Conservation (phyloP, 106 monocot genomes). For the Apostasia shenzhenica region DNA sequence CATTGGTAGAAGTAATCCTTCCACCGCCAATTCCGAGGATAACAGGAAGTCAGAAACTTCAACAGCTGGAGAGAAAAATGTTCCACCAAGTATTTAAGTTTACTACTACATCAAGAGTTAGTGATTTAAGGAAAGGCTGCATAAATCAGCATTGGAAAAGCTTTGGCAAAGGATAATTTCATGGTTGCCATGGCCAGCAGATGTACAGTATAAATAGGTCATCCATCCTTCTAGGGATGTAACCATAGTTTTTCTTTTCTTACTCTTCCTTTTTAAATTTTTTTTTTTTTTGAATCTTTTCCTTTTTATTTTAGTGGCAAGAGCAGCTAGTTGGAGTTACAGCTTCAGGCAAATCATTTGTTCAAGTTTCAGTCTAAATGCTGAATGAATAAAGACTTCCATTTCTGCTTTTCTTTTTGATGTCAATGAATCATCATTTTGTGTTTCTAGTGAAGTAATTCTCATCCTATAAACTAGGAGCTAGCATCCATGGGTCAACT, state of each 20-base stretch:
- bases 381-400: background rate
- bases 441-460: no score
- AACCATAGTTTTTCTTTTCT: background rate
- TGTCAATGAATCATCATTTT: no score
- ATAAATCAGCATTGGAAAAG: background rate
- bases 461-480: no score
- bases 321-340: constrained; percentile 2
- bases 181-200: background rate
- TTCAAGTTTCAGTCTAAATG: constrained; percentile 3
- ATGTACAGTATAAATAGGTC: constrained; percentile 9
- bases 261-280: background rate
- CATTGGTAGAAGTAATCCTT: constrained; percentile 11
- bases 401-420: background rate
- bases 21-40: constrained; percentile 20
- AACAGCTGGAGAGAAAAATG: background rate
- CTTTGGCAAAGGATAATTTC: background rate
- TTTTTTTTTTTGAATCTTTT: background rate
- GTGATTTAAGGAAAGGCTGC: background rate
- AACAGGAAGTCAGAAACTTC: background rate
- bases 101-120: background rate
- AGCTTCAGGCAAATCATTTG: background rate
- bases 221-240: background rate
- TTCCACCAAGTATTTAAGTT: background rate
- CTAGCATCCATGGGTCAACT: no score
- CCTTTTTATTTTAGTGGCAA: background rate